phyloP scores from a whole-genome alignment of 2,329 filamentous ascomycete genomes.

The Aspergillus uvarum region DNA sequence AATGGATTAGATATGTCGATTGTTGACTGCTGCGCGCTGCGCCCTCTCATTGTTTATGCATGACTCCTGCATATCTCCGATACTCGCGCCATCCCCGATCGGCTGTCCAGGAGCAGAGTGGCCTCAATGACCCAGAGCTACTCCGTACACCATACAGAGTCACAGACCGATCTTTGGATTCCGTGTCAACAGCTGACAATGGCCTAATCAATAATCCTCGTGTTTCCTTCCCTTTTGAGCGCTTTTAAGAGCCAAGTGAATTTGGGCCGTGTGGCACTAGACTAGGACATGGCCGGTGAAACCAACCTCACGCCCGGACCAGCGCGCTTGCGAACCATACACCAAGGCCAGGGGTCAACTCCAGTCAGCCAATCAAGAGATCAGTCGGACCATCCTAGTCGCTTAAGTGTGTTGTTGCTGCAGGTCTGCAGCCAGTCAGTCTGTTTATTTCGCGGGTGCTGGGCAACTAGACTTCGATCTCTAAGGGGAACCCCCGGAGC shows the following conservation, averaged over 20 bases:
- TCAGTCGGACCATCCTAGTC: neutral
- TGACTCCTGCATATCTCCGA: conserved; percentile 3
- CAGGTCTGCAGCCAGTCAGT: neutral
- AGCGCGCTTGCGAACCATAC: neutral
- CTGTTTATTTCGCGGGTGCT: neutral
- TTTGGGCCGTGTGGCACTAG: conserved; percentile 3
- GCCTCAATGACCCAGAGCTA: too few relatives aligned
- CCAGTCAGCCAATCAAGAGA: neutral
- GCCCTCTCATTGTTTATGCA: conserved; percentile 5
- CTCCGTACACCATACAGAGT: too few relatives aligned
- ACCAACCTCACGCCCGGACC: conserved; percentile 10
- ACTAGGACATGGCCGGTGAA: conserved; percentile 13
- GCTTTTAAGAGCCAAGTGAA: too few relatives aligned
- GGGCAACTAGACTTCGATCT: neutral
- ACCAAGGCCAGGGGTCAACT: neutral
- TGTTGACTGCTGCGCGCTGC: neutral
- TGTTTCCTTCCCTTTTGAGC: neutral
- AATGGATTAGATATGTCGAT: neutral
- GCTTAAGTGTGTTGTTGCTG: neutral
- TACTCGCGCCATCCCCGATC: neutral
- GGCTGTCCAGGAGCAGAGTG: too few relatives aligned
- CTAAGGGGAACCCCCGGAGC: neutral
- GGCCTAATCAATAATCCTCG: too few relatives aligned
- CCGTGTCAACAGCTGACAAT: too few relatives aligned
- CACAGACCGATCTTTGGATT: too few relatives aligned